Percentiles rank a stretch among this genome's conserved stretches.
Evolutionary conservation across 306 rosid genomes (phyloP).

Genomic region (Malus sylvestris): DNA sequence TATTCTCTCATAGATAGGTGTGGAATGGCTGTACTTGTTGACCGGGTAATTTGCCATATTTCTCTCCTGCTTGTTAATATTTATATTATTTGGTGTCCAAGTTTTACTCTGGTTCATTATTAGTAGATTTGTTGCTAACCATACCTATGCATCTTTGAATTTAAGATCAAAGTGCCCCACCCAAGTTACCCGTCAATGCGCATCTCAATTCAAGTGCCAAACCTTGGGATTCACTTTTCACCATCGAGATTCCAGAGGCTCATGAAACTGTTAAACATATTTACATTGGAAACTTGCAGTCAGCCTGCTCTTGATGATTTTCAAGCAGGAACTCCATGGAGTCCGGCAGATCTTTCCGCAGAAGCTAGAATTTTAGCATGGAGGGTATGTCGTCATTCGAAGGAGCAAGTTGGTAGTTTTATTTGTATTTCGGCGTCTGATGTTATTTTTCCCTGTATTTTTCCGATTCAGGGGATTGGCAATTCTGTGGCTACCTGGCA

Average conservation of each 20-base stretch:
- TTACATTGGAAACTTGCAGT: constrained; percentile 58
- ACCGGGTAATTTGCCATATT: constrained; percentile 51
- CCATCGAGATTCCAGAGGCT: constrained; percentile 68
- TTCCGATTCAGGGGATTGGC: constrained; percentile 73
- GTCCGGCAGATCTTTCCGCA: constrained; percentile 54
- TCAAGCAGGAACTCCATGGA: constrained; percentile 61
- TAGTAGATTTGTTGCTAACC: constrained; percentile 10
- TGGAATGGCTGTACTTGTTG: constrained; percentile 93
- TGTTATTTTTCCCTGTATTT: not conserved
- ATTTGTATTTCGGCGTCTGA: constrained; percentile 3
- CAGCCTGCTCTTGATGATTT: constrained; percentile 44
- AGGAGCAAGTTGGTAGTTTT: not conserved
- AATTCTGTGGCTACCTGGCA: constrained; percentile 94
- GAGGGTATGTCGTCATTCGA: constrained; percentile 47
- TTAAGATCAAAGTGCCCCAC: constrained; percentile 87
- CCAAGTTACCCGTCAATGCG: constrained; percentile 88
- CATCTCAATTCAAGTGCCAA: constrained; percentile 88
- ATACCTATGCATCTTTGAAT: constrained; percentile 9
- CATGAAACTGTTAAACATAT: constrained; percentile 58
- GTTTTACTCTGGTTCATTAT: constrained; percentile 6
- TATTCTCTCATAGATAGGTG: constrained; percentile 84
- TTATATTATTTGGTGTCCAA: not conserved
- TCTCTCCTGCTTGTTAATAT: not conserved
- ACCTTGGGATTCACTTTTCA: constrained; percentile 88
- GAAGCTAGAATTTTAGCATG: constrained; percentile 87